Evolutionary conservation across 2,329 filamentous ascomycete species (phyloP), one percentile per base, ranked within the genome.

Genomic region (Camptophora hylomeconis): DNA sequence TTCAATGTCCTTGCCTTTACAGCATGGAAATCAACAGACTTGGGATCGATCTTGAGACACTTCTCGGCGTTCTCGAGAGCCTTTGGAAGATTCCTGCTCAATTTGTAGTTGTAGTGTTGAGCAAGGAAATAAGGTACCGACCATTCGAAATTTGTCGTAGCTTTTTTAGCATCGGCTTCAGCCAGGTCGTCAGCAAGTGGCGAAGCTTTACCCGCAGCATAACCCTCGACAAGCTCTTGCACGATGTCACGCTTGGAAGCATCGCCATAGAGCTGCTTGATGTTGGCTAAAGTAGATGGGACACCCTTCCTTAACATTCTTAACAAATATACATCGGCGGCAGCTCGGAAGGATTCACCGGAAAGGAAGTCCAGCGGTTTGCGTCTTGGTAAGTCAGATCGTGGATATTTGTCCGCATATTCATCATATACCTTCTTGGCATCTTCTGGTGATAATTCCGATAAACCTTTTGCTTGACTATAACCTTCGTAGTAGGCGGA

Each of bases 1-100:
- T 98, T 98, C 59, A 75, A 78, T 66, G 94, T 89, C 47, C 92
- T 73, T 4, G 92, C 89, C 58, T 89, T 92, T 32, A 86, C 92
- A 77, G 94, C 86, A 51, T 87, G 71, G 51, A 87, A 92, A 47
- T 95, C 87, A 16, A 92, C 82, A 24, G 78, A 83, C 46, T 79
- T 73, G 0, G 81, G 75, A 36, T 80, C 75, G 44, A 86, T 61
- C 44, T 80, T 71, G 38, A 95, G 77, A 7, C 86, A 80, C 53
- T 78, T 79, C 26, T 94, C 78, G 36, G 92, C 78, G 49, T 78
- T 87, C 37, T 80, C 69, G 53, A 75, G 69, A 3, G 92, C 87
- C 57, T 84, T 89, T 33, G 67, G 46, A 14, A 95, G 67, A 51
- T 95, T 73, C 22, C 86, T 82, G 50, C 82, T 93, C 35, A 82